Evolutionary conservation across 1,284 basidiomycete genomes (phyloP).

Genomic region (Phellopilus nigrolimitatus): DNA sequence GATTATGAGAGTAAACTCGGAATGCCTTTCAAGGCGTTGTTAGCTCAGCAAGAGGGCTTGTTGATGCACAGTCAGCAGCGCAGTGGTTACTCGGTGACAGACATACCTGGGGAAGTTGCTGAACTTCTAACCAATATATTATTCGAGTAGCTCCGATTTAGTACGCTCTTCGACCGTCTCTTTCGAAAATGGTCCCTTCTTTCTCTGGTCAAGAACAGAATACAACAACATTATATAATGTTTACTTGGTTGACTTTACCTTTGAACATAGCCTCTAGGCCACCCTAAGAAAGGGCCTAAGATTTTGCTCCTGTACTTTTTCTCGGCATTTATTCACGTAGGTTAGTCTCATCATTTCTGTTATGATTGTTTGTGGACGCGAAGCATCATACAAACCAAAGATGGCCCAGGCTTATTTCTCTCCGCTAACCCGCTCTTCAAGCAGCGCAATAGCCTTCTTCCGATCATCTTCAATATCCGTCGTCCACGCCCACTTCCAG

Average conservation of each 20-base stretch:
- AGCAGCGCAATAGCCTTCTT: constrained; percentile 9
- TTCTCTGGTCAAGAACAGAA: constrained; percentile 30
- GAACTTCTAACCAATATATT: constrained; percentile 14
- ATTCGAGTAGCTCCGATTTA: constrained; percentile 29
- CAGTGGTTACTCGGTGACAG: background rate
- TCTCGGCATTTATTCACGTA: too few relatives aligned
- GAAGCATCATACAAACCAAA: too few relatives aligned
- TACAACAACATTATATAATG: constrained; percentile 43
- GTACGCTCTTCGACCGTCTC: constrained; percentile 33
- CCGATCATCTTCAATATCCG: constrained; percentile 17
- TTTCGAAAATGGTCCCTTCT: constrained; percentile 34
- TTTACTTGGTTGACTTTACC: too few relatives aligned
- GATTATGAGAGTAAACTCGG: constrained; percentile 9
- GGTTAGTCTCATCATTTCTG: too few relatives aligned
- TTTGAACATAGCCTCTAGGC: too few relatives aligned
- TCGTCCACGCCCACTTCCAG: constrained; percentile 29
- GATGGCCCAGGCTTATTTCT: too few relatives aligned
- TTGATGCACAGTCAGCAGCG: background rate
- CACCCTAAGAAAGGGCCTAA: too few relatives aligned
- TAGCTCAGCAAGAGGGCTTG: constrained; percentile 20
- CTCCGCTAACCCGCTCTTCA: background rate
- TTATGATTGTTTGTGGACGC: too few relatives aligned
- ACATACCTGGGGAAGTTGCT: constrained; percentile 19
- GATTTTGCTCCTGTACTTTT: too few relatives aligned
- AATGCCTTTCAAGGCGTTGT: constrained; percentile 14